Evolutionary conservation across 352 stramenopile species (phyloP).

Genomic region (Vaucheria bursata): DNA sequence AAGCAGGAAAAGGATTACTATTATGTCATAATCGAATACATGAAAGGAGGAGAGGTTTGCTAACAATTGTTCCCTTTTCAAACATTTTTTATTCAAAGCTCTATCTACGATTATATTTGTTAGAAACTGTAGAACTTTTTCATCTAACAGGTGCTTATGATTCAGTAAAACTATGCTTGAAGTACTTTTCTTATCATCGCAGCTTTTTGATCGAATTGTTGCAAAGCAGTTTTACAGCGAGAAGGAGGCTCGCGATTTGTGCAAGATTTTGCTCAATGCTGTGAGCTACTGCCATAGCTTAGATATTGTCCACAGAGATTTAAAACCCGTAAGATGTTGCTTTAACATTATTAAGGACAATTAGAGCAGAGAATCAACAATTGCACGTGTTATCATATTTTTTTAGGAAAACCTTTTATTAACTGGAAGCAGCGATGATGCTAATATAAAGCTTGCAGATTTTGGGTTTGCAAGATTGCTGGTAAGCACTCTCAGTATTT

Average conservation of each 20-base stretch:
- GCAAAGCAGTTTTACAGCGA: constrained; percentile 27
- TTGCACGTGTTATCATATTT: no score
- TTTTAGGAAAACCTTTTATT: constrained; percentile 67
- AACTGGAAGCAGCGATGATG: constrained; percentile 63
- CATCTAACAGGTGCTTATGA: not conserved
- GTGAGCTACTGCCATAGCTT: constrained; percentile 27
- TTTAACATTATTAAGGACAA: no score
- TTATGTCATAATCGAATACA: constrained; percentile 20
- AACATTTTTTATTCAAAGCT: not conserved
- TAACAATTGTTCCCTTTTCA: not conserved
- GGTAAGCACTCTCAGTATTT: constrained; percentile 2
- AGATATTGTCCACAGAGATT: constrained; percentile 29
- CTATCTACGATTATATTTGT: not conserved
- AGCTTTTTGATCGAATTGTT: constrained; percentile 17
- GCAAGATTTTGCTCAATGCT: constrained; percentile 16
- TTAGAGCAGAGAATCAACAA: no score
- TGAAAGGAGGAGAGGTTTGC: constrained; percentile 12
- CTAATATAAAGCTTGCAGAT: constrained; percentile 76
- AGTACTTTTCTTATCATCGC: not conserved
- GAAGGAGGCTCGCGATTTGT: constrained; percentile 25
- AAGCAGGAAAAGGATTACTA: constrained; percentile 12
- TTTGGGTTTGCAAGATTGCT: constrained; percentile 66
- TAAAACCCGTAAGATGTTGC: constrained; percentile 27
- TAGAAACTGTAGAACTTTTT: not conserved
- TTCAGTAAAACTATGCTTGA: not conserved